These are phyloP conservation scores for Zychaea mexicana DNA, from an alignment of 371 early-diverging fungal genomes.

Conservation along the genomic window DNA sequence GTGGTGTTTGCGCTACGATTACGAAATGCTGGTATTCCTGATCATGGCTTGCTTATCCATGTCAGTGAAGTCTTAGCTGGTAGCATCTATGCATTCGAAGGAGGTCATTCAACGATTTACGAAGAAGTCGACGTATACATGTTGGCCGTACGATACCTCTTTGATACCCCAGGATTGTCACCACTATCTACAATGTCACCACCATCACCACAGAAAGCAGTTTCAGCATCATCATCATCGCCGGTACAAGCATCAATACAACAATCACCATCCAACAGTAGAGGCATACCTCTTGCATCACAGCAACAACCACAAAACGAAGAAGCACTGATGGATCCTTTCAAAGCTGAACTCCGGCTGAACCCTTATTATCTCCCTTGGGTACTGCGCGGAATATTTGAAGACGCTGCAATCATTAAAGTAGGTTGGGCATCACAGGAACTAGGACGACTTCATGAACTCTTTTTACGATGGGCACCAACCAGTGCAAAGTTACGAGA, in stretches of 20 bases:
- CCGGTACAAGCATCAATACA: too few relatives aligned
- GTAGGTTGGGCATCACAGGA: constrained; percentile 57
- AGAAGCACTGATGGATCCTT: constrained; percentile 36
- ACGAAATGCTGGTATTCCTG: constrained; percentile 82
- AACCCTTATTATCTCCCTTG: constrained; percentile 91
- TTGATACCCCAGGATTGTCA: constrained; percentile 36
- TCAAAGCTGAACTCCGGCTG: constrained; percentile 52
- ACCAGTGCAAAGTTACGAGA: constrained; percentile 69
- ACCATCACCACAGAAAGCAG: neutral
- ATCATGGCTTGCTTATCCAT: constrained; percentile 83
- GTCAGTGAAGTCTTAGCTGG: constrained; percentile 87
- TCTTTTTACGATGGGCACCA: constrained; percentile 83
- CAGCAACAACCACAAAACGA: neutral
- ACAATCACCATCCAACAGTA: neutral
- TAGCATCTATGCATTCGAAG: constrained; percentile 77
- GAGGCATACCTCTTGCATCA: neutral
- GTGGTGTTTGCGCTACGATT: constrained; percentile 82
- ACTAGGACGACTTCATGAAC: constrained; percentile 54
- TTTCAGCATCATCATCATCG: neutral
- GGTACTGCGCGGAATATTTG: constrained; percentile 82
- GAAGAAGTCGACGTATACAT: constrained; percentile 86
- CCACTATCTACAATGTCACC: neutral
- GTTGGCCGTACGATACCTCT: constrained; percentile 44
- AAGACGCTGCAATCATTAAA: constrained; percentile 61
- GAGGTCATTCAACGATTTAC: constrained; percentile 91